Conservation (phyloP, 208 protist genomes). For the Acanthamoeba lugdunensis region DNA sequence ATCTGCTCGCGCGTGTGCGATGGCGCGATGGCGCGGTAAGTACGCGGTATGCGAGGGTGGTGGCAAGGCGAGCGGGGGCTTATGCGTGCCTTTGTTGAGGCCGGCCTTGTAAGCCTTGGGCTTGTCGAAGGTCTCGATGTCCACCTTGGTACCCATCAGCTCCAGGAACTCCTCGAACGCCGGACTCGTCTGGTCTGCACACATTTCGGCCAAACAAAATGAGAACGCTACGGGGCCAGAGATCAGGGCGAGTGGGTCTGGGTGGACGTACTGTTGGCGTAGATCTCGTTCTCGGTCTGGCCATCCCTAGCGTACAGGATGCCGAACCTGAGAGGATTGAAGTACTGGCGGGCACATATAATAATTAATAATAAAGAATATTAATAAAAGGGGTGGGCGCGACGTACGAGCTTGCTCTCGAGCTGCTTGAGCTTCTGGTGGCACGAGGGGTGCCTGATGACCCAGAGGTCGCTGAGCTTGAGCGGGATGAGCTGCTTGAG, state of each 20-base stretch:
- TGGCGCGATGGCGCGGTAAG: no score
- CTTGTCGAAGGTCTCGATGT: slow-evolving; percentile 50
- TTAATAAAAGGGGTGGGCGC: not conserved
- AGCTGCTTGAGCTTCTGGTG: slow-evolving; percentile 22
- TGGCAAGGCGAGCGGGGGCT: not conserved
- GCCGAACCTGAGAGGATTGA: slow-evolving; percentile 45
- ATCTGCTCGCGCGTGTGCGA: not conserved
- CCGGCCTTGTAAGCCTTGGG: slow-evolving; percentile 4
- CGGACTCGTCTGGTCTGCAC: slow-evolving; percentile 14
- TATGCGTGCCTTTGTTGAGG: not conserved
- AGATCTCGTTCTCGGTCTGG: slow-evolving; percentile 55
- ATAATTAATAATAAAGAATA: not conserved
- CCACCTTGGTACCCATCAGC: slow-evolving; percentile 30
- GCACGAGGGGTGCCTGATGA: slow-evolving; percentile 37
- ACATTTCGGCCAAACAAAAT: no score
- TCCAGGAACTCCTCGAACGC: slow-evolving; percentile 61
- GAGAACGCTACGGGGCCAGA: no score
- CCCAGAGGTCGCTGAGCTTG: slow-evolving; percentile 28
- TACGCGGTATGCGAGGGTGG: no score
- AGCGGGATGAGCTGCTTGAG: slow-evolving; percentile 61
- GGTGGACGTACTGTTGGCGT: slow-evolving; percentile 18
- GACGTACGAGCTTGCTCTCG: slow-evolving; percentile 54
- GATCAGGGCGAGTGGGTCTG: not conserved
- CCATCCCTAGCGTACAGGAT: slow-evolving; percentile 25
- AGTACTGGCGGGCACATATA: not conserved